A percentile compares a stretch with the other conserved stretches of the same genome.
phyloP scores from a whole-genome alignment of 306 rosid genomes.

The Purshia tridentata region DNA sequence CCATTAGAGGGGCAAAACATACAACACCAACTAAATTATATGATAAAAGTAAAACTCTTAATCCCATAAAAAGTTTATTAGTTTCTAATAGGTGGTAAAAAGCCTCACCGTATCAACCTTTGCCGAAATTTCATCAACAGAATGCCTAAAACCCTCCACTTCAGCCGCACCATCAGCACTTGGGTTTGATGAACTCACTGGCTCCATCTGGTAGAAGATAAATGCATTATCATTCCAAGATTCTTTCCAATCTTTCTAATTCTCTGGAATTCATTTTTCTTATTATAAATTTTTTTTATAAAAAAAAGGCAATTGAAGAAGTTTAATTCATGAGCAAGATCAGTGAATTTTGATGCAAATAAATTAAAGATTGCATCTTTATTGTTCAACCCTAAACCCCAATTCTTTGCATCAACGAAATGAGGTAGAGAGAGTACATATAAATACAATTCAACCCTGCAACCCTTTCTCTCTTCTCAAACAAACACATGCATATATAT shows the following conservation, averaged over 20 bases:
- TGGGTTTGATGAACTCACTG: constrained; percentile 24
- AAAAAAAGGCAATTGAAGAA: not conserved
- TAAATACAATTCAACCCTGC: not conserved
- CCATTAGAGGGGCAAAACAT: not conserved
- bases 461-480: not conserved
- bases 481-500: not conserved
- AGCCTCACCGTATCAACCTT: constrained; percentile 45
- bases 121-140: constrained; percentile 29
- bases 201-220: constrained; percentile 34
- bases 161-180: constrained; percentile 11
- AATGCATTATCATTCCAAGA: not conserved
- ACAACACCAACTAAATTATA: not conserved
- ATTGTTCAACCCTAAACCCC: not conserved
- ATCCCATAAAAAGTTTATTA: not conserved
- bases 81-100: not conserved
- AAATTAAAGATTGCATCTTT: not conserved
- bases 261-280: not conserved
- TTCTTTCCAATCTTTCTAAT: not conserved
- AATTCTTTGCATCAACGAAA: not conserved
- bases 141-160: constrained; percentile 24
- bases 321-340: not conserved
- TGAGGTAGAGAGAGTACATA: not conserved
- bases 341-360: not conserved
- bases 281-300: too few species aligned
- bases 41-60: not conserved